Evolutionary conservation across 257 asterid species (phyloP), one percentile per base, ranked within the genome.

Genomic region (Nicotiana tomentosiformis): DNA sequence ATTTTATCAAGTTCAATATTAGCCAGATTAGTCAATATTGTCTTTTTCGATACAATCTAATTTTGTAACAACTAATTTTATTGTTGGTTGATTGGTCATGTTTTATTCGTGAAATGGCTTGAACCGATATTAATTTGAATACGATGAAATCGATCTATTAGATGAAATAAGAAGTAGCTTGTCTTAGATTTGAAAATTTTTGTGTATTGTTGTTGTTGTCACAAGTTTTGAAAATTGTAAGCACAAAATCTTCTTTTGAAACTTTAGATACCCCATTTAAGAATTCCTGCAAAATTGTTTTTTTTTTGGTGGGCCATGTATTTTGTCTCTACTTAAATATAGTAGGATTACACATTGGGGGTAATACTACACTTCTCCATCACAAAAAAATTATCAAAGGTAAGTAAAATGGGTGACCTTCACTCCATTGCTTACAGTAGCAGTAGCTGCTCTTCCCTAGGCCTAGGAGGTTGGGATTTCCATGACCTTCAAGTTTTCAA

Each of bases 401-500:
- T n/a, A 37, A 78, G 20, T 20, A 77, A 35, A 18, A 88, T 88
- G 93, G 91, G 86, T 79, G 92, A 90, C 81, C 91, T 90, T 78
- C 86, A 90, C 86, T 87, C 92, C 89, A 90, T 91, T 82, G 90
- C 90, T 80, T 90, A 88, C 82, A 83, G 78, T 61, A 51, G 66
- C 64, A 55, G 46, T 72, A 69, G 58, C 64, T 74, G 53, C 83
- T 77, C 91, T 62, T 88, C 90, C 87, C 82, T 81, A 72, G 77
- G 77, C 87, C 78, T 81, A 72, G 77, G 77, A 4, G 87, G 85
- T 74, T 87, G 88, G 86, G 90, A 82, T 83, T 82, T 88, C 57
- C 87, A 89, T 77, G 83, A 83, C 80, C 89, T 92, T 85, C 93
- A 90, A 90, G 96, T 91, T 93, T 80, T 91, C 97, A 88, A 91